Conservation (phyloP, 306 rosid genomes). For the Malus orientalis region DNA sequence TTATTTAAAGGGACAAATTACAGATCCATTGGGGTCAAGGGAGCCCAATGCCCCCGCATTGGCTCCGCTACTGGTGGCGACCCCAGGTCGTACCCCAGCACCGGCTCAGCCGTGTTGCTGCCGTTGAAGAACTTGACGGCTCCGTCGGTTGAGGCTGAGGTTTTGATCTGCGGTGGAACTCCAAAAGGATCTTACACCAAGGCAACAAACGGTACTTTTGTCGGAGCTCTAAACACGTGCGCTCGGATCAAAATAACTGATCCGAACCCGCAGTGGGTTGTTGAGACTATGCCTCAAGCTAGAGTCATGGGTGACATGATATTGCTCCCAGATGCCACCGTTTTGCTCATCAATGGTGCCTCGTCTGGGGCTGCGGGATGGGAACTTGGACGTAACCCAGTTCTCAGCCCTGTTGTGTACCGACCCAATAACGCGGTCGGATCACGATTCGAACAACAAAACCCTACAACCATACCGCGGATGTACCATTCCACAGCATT, state of each 20-base stretch:
- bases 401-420: too few relatives aligned
- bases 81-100: slow-evolving; percentile 59
- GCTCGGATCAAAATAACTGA: slow-evolving; percentile 53
- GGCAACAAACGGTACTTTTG: background rate
- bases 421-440: too few relatives aligned
- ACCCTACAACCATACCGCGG: too few relatives aligned
- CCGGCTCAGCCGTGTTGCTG: slow-evolving; percentile 59
- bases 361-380: slow-evolving; percentile 45
- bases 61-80: too few relatives aligned
- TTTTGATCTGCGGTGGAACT: slow-evolving; percentile 67
- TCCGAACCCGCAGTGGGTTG: slow-evolving; percentile 42
- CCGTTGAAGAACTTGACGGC: slow-evolving; percentile 35
- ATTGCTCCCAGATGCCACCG: slow-evolving; percentile 51
- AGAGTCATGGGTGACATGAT: slow-evolving; percentile 66
- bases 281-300: slow-evolving; percentile 50
- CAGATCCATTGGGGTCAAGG: too few relatives aligned
- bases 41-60: too few relatives aligned
- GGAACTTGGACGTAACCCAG: slow-evolving; percentile 25
- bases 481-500: too few relatives aligned
- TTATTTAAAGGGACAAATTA: too few relatives aligned
- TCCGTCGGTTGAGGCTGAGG: slow-evolving; percentile 31
- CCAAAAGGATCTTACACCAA: slow-evolving; percentile 29
- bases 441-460: too few relatives aligned
- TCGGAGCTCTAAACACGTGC: slow-evolving; percentile 36
- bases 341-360: slow-evolving; percentile 53